Evolutionary conservation across 371 early-diverging fungal genomes (phyloP), one percentile per base, ranked within the genome.

Genomic region (Actinomucor elegans): DNA sequence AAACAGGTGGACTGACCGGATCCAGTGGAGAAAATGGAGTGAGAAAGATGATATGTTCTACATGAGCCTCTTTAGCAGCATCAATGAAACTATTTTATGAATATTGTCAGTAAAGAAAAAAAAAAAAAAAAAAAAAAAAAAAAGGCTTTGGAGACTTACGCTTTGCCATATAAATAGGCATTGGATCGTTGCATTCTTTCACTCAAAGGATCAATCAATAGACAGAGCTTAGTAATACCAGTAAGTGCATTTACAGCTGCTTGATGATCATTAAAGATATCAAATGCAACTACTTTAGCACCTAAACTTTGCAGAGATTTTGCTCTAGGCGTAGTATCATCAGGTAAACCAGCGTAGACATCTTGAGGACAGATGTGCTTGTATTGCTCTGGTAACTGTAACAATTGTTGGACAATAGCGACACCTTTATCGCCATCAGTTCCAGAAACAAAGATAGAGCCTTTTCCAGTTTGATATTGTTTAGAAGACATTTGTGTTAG

Each of bases 341-440:
- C 67, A 8, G 77, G 69, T 18, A 77, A 47, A 31, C 73, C 77
- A 44, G 73, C 77, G 49, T 62, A 73, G 20, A 77, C 57, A 27
- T 62, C 60, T 54, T 71, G 67, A 31, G 52, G 46, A 38, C 58
- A 33, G 4, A 77, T 45, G 35, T 77, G 77, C 7, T 51, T 50
- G 45, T 77, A 66, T 37, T 66, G 59, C 18, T 55, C 43, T n/a
- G 71, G 66, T 15, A 77, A 52, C 20, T 77, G 59, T 9, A 77
- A 42, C 33, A 77, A 52, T 21, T 67, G 71, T 48, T 73, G 69
- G 26, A 71, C 67, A 41, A 77, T 69, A 26, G 69, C 67, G 38
- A 64, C 58, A 17, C 77, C 77, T 50, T 77, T 77, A 41, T 73
- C 69, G 18, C 77, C 74, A 52, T 77, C 77, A 18, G 77, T 61